Conservation (phyloP, 2,329 filamentous ascomycete genomes). For the Monilinia polystroma region DNA sequence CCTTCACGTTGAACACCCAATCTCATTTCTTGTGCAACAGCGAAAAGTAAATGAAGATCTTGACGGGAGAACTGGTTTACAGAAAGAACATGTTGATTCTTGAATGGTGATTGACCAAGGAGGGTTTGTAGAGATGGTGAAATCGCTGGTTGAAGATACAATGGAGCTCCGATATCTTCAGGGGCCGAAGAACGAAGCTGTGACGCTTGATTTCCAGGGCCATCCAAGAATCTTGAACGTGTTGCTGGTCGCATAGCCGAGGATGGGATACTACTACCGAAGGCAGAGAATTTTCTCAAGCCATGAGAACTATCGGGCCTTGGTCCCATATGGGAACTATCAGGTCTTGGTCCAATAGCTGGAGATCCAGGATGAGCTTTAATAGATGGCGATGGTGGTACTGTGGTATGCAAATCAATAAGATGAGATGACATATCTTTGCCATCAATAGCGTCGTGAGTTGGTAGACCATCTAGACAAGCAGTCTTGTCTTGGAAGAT, state of each 20-base stretch:
- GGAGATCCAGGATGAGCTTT: slow-evolving; percentile 46
- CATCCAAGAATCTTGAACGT: slow-evolving; percentile 42
- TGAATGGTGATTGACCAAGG: slow-evolving; percentile 80
- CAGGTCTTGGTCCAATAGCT: slow-evolving; percentile 38
- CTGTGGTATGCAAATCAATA: slow-evolving; percentile 43
- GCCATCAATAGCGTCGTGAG: slow-evolving; percentile 57
- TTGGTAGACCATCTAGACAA: slow-evolving; percentile 69
- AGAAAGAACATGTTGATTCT: slow-evolving; percentile 84
- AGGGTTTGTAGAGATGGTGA: slow-evolving; percentile 68
- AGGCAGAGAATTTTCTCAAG: slow-evolving; percentile 40
- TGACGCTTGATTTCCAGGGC: slow-evolving; percentile 36
- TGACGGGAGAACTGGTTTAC: slow-evolving; percentile 86
- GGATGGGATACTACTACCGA: slow-evolving; percentile 33
- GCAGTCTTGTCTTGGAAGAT: slow-evolving; percentile 73
- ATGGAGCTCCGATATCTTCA: slow-evolving; percentile 50
- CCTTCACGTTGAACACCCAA: slow-evolving; percentile 91
- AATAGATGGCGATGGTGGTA: slow-evolving; percentile 56
- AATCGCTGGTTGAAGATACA: slow-evolving; percentile 51
- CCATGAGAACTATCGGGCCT: slow-evolving; percentile 42
- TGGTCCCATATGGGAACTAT: slow-evolving; percentile 40
- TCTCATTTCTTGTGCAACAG: slow-evolving; percentile 96
- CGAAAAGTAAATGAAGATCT: slow-evolving; percentile 91
- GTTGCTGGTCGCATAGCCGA: slow-evolving; percentile 41
- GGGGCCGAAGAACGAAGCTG: slow-evolving; percentile 41
- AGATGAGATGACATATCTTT: slow-evolving; percentile 74